Conservation (phyloP, 768 basidiomycete species). For the Boletellus ananiceps region DNA sequence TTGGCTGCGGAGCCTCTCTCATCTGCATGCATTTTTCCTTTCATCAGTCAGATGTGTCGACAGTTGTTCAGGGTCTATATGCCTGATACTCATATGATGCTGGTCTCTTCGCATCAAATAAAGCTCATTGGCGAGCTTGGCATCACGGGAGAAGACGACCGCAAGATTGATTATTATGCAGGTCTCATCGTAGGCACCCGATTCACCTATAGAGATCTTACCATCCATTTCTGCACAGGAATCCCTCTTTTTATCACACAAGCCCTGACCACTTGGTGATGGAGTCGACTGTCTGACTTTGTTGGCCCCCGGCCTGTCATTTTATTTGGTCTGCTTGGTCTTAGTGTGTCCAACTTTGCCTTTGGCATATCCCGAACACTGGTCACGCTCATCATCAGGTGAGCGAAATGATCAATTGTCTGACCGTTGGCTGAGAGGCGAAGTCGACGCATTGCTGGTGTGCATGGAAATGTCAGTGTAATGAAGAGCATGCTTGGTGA, state of each 20-base stretch:
- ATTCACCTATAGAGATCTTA: not conserved
- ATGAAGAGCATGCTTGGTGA: slow-evolving; percentile 72
- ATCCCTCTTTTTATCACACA: slow-evolving; percentile 61
- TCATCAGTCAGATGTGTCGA: slow-evolving; percentile 51
- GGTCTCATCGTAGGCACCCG: slow-evolving; percentile 46
- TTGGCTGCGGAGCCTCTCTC: slow-evolving; percentile 54
- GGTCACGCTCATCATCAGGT: slow-evolving; percentile 54
- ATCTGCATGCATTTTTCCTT: slow-evolving; percentile 56
- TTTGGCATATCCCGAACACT: slow-evolving; percentile 63
- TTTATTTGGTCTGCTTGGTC: slow-evolving; percentile 49
- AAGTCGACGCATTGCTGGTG: slow-evolving; percentile 34
- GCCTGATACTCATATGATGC: not conserved
- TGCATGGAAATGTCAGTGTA: slow-evolving; percentile 43
- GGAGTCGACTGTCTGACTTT: slow-evolving; percentile 59
- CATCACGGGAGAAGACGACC: slow-evolving; percentile 58
- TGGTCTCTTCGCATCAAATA: not conserved
- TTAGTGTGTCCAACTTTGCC: slow-evolving; percentile 46
- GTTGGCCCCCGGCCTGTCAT: slow-evolving; percentile 60
- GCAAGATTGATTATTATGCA: slow-evolving; percentile 65
- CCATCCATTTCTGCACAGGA: slow-evolving; percentile 35
- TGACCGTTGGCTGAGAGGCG: slow-evolving; percentile 1
- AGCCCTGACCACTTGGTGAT: slow-evolving; percentile 54
- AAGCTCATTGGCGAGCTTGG: slow-evolving; percentile 60
- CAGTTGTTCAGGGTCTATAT: not conserved
- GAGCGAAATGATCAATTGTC: not conserved